Base-by-base conservation (phyloP, 176 grass and related monocot genomes). In the Cenchrus purpureus region DNA sequence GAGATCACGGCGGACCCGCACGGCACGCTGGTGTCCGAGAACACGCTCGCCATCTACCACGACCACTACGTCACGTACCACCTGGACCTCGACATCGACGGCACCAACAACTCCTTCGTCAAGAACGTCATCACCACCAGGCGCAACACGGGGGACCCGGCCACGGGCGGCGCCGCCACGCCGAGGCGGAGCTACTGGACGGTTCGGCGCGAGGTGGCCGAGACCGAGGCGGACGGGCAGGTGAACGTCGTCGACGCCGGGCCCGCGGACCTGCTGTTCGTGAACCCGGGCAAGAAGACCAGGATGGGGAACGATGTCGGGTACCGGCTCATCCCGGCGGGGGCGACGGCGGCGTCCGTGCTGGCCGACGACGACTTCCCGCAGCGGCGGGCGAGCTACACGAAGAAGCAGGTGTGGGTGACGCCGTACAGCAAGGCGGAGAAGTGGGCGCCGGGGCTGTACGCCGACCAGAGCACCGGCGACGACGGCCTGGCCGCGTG, bases 41-140 rank as follows among this genome's bases (percentile, higher is more conserved):
- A 95, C 82, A 95, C 89, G 8, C 45, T 98, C n/a, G 92, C 87
- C 75, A 57, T 98, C 73, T 93, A 98, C 79, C 92, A 98, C 86
- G 95, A 98, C 82, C 95, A 93, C 77, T 93, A 93, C 67, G n/a
- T 95, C 2, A 95, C 92, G 4, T 98, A 82, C 83, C 85, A 93
- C 73, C 72, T 98, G 2, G 89, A 98, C 87, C 82, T 95, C 37
- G 92, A 98, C 87, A 82, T 95, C 19, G 95, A 98, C 56, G 95
- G 92, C 29, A 85, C 85, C 28, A 75, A 90, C 66, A 98, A 98
- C 71, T 95, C 92, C 10, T 98, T 98, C 79, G 81, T 92, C 29
- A 95, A 90, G 84, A 90, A 75, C 78, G 16, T 15, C 46, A 15
- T 90, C 56, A 56, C 72, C 65, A 0, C 83, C 12, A 66, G 6